Evolutionary conservation across 257 asterid genomes (phyloP).

Genomic region (Nicotiana sylvestris): DNA sequence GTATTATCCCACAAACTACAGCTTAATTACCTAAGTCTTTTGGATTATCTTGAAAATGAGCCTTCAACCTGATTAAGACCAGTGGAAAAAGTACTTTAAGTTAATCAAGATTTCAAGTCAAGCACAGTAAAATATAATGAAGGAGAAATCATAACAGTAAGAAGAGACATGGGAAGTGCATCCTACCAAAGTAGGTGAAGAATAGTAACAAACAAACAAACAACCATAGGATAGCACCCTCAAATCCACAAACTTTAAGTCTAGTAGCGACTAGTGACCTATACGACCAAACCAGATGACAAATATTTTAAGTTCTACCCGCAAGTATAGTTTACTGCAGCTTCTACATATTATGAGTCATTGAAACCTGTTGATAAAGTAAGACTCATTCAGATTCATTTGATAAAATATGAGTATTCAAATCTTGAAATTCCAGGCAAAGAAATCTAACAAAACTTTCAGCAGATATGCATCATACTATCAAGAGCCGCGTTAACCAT

Average conservation of each 20-base stretch:
- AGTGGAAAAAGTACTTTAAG: background rate
- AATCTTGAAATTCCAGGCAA: background rate
- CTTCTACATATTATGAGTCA: background rate
- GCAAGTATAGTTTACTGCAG: background rate
- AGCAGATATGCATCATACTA: background rate
- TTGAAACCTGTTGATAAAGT: background rate
- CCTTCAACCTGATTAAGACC: slow-evolving; percentile 63
- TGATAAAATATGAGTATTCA: background rate
- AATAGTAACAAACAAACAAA: background rate
- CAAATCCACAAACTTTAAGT: background rate
- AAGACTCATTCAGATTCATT: background rate
- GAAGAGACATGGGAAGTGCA: background rate
- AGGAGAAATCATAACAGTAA: background rate
- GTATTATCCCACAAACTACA: background rate
- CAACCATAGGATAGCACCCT: background rate
- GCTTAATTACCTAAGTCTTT: slow-evolving; percentile 64
- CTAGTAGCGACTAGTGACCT: background rate
- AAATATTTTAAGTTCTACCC: background rate
- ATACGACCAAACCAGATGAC: background rate
- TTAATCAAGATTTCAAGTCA: background rate
- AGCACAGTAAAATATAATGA: background rate
- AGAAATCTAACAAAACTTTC: background rate
- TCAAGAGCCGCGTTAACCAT: background rate
- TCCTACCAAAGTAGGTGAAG: background rate
- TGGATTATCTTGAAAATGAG: slow-evolving; percentile 94